phyloP scores from a whole-genome alignment of 805 yeast species.

The Lipomyces starkeyi region DNA sequence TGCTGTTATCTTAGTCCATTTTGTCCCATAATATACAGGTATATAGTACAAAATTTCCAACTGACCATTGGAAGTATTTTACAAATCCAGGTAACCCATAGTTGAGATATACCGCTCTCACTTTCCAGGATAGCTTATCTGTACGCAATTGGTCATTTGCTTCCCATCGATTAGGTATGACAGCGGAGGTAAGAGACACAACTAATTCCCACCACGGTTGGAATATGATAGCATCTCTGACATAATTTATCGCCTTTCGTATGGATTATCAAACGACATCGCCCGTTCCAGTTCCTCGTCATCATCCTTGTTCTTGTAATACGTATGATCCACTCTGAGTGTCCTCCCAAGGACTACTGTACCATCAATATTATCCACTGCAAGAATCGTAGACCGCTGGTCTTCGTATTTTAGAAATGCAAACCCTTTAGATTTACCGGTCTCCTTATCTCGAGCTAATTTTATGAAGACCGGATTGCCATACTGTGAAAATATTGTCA shows the following conservation, averaged over 20 bases:
- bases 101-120: too few relatives aligned
- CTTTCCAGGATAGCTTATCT: too few relatives aligned
- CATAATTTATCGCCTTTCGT: not conserved
- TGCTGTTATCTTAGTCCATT: too few relatives aligned
- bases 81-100: too few relatives aligned
- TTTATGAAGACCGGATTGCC: slow-evolving; percentile 83
- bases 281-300: slow-evolving; percentile 36
- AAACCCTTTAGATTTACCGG: slow-evolving; percentile 74
- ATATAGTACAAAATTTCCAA: too few relatives aligned
- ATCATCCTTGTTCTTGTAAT: slow-evolving; percentile 34
- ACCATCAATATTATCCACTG: slow-evolving; percentile 89
- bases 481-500: slow-evolving; percentile 83
- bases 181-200: too few relatives aligned
- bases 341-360: slow-evolving; percentile 56
- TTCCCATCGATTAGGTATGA: too few relatives aligned
- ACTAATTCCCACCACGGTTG: too few relatives aligned
- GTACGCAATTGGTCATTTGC: too few relatives aligned
- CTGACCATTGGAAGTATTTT: too few relatives aligned
- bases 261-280: slow-evolving; percentile 29
- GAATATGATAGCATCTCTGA: not conserved
- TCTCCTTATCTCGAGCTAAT: slow-evolving; percentile 66
- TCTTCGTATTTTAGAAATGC: slow-evolving; percentile 85
- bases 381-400: slow-evolving; percentile 77
- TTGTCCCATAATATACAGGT: too few relatives aligned
- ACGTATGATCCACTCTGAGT: slow-evolving; percentile 71